Base-by-base conservation (phyloP, 768 basidiomycete genomes). In the Trametes villosa region DNA sequence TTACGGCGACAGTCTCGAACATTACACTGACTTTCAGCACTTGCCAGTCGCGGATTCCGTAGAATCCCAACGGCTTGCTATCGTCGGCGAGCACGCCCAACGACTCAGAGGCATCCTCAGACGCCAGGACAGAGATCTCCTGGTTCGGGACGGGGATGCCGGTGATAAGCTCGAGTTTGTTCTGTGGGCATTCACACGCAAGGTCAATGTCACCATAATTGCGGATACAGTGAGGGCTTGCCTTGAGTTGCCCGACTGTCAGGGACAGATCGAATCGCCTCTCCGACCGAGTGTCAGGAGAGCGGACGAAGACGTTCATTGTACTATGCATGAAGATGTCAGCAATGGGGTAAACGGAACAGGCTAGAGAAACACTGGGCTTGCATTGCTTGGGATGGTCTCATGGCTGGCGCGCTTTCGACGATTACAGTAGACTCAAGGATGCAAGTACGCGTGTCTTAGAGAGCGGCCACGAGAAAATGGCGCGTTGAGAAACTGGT, bases 201-300 rank as follows among this genome's bases (percentile, higher is more conserved):
- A 51, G 36, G 17, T 5, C 3, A 12, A 18, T 22, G 12, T 26
- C 44, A 26, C 20, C 24, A 26, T 24, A 26, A 13, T 20, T 26
- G 20, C 7, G 6, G 24, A 26, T 26, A 15, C n/a, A 26, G 44
- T 24, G 11, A 6, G 42, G 24, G 22, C 67, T 53, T 48, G 94
- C 94, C 85, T 97, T 98, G 65, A 98, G 86, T 67, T 91, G 83
- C 34, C 80, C 81, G 49, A 98, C 80, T 0, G 91, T 89, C 30
- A 86, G 76, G 63, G 87, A 83, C 26, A 86, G 83, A 67, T 95
- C 91, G 62, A 93, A 85, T 0, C 91, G 84, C 47, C 96, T 85
- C 75, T 98, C 96, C 0, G 93, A 94, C 64, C 85, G 89, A 2
- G 95, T 96, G 70, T 97, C 94, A 7, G 87, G 88, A 9, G 96